Evolutionary conservation across 148 eudicot genomes (phyloP).

Genomic region (Tetragonia tetragonoides): DNA sequence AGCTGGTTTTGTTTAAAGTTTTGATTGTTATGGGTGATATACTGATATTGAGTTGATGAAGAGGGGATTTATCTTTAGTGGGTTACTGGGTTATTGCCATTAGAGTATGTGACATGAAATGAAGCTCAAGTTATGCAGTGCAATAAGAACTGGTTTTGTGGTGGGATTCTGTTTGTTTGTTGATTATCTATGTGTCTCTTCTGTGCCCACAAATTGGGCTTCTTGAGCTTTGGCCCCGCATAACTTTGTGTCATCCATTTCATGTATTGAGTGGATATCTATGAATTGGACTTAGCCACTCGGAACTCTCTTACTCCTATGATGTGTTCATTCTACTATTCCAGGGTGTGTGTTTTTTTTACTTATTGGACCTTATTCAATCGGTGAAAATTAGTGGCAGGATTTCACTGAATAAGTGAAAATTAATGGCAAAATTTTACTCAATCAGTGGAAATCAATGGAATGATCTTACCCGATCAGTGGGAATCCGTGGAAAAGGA

Average conservation of each 20-base stretch:
- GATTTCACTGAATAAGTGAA: no score
- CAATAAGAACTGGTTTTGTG: neutral
- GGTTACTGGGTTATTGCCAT: constrained; percentile 15
- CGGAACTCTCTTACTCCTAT: no score
- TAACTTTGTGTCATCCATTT: neutral
- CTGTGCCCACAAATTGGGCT: constrained; percentile 28
- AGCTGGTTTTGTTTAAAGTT: neutral
- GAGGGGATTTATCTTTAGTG: constrained; percentile 11
- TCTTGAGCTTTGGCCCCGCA: neutral
- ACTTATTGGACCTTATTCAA: no score
- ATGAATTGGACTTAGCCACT: neutral
- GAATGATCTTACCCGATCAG: no score
- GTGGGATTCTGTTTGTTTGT: neutral
- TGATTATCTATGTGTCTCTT: constrained; percentile 30
- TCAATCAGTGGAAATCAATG: no score
- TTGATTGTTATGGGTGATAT: neutral
- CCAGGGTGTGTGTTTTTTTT: no score
- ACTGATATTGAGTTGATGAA: constrained; percentile 1
- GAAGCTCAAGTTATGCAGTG: neutral
- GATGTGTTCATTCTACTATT: no score
- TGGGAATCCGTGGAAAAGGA: no score
- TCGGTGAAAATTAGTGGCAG: no score
- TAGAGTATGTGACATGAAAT: constrained; percentile 4
- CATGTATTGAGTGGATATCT: constrained; percentile 11
- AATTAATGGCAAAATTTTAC: no score